Evolutionary conservation across 2,329 filamentous ascomycete species (phyloP).

Genomic region (Venturia aucupariae): DNA sequence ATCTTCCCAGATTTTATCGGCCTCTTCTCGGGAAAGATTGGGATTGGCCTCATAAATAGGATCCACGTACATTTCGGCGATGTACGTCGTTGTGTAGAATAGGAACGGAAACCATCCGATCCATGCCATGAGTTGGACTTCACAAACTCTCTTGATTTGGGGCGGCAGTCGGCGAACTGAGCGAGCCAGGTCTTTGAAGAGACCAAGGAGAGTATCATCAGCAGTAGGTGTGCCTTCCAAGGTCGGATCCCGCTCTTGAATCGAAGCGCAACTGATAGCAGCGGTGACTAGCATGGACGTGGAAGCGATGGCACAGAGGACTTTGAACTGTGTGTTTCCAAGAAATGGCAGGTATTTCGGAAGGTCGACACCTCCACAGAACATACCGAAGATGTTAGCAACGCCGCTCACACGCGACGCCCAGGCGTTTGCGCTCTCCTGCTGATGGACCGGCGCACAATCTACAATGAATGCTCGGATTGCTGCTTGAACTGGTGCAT

Average conservation of each 20-base stretch:
- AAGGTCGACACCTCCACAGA: constrained; percentile 77
- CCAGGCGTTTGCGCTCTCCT: constrained; percentile 91
- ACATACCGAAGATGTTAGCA: constrained; percentile 84
- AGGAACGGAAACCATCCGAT: constrained; percentile 93
- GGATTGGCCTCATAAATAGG: constrained; percentile 70
- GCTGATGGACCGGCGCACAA: constrained; percentile 83
- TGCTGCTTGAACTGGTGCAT: constrained; percentile 64
- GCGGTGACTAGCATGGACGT: constrained; percentile 63
- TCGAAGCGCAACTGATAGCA: constrained; percentile 55
- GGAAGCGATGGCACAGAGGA: constrained; percentile 77
- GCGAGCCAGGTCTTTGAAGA: constrained; percentile 69
- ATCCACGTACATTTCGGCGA: constrained; percentile 86
- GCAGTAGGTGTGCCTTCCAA: constrained; percentile 54
- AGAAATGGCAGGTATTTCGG: constrained; percentile 68
- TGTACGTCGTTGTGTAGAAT: constrained; percentile 90
- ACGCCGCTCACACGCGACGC: constrained; percentile 77
- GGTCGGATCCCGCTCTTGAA: constrained; percentile 73
- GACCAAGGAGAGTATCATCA: constrained; percentile 59
- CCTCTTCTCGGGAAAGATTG: constrained; percentile 63
- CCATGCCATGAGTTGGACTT: constrained; percentile 62
- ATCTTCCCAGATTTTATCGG: constrained; percentile 71
- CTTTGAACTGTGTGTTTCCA: constrained; percentile 84
- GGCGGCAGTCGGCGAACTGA: constrained; percentile 72
- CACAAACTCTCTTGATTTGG: constrained; percentile 72
- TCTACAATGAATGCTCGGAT: constrained; percentile 91